phyloP scores from a whole-genome alignment of 225 moss, liverwort and hornwort species.

The Takakia lepidozioides region DNA sequence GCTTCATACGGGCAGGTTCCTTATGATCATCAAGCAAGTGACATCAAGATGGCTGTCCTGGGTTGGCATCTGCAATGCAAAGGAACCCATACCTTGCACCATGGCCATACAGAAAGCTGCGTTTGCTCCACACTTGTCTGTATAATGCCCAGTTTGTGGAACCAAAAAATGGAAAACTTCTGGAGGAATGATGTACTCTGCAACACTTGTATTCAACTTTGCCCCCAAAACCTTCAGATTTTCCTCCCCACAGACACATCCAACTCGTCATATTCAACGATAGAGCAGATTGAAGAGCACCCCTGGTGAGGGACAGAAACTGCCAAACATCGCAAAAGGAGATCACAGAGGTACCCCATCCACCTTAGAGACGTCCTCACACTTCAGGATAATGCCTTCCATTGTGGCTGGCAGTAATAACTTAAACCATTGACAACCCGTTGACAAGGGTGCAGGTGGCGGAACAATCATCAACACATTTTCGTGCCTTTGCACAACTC shows the following conservation, averaged over 20 bases:
- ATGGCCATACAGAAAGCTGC: background rate
- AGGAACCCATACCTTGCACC: too few relatives aligned
- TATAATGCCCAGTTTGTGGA: background rate
- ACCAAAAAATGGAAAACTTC: conserved; percentile 17
- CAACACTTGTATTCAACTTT: conserved; percentile 1
- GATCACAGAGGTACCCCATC: conserved; percentile 70
- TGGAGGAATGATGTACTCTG: too few relatives aligned
- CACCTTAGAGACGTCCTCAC: conserved; percentile 44
- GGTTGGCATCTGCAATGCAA: conserved; percentile 14
- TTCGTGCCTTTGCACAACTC: conserved; percentile 80
- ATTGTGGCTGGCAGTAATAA: conserved; percentile 57
- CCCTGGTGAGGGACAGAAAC: too few relatives aligned
- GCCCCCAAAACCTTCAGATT: conserved; percentile 3
- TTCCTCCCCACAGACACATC: conserved; percentile 8
- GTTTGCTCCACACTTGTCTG: background rate
- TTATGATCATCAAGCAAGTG: conserved; percentile 8
- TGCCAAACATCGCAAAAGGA: conserved; percentile 1
- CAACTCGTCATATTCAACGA: too few relatives aligned
- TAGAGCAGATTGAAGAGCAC: too few relatives aligned
- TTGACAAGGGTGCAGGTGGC: conserved; percentile 63
- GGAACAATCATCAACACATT: conserved; percentile 88
- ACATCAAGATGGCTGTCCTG: conserved; percentile 10
- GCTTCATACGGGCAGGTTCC: too few relatives aligned
- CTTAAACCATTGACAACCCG: conserved; percentile 72
- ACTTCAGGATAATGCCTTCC: conserved; percentile 59